phyloP scores from a whole-genome alignment of 768 basidiomycete genomes.

The Astraeus odoratus region DNA sequence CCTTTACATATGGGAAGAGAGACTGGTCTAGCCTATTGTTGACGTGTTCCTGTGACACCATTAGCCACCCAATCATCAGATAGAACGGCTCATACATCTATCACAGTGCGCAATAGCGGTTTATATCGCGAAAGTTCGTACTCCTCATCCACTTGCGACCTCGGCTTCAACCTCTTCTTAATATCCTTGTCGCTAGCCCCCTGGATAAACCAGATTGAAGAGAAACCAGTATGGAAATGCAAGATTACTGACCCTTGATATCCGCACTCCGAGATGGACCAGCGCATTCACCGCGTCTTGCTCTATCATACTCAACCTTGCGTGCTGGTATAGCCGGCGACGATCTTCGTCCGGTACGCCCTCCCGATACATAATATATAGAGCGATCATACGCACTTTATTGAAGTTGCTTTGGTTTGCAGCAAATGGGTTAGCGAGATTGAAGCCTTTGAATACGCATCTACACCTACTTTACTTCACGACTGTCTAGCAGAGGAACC shows the following conservation, averaged over 20 bases:
- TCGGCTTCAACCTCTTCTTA: constrained; percentile 79
- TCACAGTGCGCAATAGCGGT: constrained; percentile 69
- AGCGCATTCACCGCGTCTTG: constrained; percentile 93
- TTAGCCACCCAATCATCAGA: background rate
- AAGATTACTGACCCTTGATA: constrained; percentile 59
- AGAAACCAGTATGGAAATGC: background rate
- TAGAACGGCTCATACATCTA: constrained; percentile 56
- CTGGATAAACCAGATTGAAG: constrained; percentile 30
- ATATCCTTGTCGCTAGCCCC: constrained; percentile 68
- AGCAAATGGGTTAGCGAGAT: background rate
- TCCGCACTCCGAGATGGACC: constrained; percentile 71
- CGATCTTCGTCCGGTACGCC: constrained; percentile 99
- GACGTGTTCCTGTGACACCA: constrained; percentile 63
- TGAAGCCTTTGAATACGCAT: background rate
- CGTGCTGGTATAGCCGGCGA: constrained; percentile 91
- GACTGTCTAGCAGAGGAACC: constrained; percentile 90
- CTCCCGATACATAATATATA: constrained; percentile 92
- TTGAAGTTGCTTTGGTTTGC: constrained; percentile 70
- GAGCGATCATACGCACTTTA: constrained; percentile 93
- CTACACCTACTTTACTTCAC: constrained; percentile 65
- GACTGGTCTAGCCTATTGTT: constrained; percentile 68
- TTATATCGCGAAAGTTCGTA: constrained; percentile 95
- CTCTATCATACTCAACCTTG: constrained; percentile 76
- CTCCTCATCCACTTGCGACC: constrained; percentile 72
- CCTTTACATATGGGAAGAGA: constrained; percentile 86